A percentile compares a stretch with the other conserved stretches of the same genome.
These are phyloP conservation scores for Ceratocystis colombiana DNA, from an alignment of 2,329 filamentous ascomycete genomes.

Conservation along the genomic window DNA sequence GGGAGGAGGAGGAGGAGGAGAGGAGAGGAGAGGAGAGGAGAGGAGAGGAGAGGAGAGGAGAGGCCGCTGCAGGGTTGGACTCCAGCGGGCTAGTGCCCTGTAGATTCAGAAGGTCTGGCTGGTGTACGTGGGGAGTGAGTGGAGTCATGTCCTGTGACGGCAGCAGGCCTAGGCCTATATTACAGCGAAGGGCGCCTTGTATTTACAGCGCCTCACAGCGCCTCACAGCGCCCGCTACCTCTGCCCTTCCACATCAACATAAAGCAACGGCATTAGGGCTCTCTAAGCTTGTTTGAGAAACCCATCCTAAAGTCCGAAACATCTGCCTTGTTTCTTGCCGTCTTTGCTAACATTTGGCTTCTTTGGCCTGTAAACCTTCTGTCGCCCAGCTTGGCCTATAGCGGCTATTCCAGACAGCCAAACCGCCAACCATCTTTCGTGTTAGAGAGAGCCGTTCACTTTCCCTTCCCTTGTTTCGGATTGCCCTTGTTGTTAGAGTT, in stretches of 20 bases:
- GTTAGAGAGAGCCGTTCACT: background rate
- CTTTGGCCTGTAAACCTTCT: background rate
- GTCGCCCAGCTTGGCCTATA: no score
- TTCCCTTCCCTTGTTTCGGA: background rate
- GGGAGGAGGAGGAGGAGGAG: background rate
- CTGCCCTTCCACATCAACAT: background rate
- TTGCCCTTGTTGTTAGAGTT: slow-evolving; percentile 14
- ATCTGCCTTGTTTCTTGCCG: background rate
- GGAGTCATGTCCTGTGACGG: no score
- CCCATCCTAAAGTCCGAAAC: background rate
- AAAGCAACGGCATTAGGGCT: background rate
- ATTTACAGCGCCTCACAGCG: background rate
- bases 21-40: background rate
- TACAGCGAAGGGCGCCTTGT: background rate
- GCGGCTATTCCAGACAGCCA: no score
- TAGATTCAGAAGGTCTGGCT: background rate
- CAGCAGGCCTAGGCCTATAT: no score
- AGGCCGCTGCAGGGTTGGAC: background rate
- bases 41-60: background rate
- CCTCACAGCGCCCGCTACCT: background rate
- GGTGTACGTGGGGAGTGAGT: no score
- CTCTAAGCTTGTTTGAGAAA: background rate
- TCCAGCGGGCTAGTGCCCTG: background rate
- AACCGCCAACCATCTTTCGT: background rate
- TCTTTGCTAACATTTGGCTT: background rate